Evolutionary conservation across 805 yeast species (phyloP), one percentile per base, ranked within the genome.

Genomic region (Pichia nanzhaoensis): DNA sequence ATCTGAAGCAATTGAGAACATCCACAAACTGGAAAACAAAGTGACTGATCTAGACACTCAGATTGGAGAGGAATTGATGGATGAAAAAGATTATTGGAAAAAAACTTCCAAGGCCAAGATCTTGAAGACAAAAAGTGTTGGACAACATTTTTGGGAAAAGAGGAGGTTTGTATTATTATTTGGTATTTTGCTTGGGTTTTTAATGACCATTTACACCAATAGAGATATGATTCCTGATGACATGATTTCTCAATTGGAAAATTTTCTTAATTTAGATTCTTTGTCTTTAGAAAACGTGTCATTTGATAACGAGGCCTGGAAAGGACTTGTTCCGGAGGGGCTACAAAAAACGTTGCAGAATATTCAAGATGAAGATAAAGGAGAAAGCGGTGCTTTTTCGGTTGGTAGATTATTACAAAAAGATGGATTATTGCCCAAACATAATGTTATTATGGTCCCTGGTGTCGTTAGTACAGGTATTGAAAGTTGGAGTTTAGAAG

Each of bases 391-490:
- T 49, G 80, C 90, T 40, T 93, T 93, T 67, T 87, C 93, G 0
- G 95, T 89, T 16, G 99, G 99, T 1, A 76, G 73, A 53, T 66
- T 74, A 37, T 65, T 91, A 71, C 66, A 66, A 32, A 58, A 63
- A 10, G 76, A 75, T 20, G 69, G 74, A 27, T 65, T 78, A 24
- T 59, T 69, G 0, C 72, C 80, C 1, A 77, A 84, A 51, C 74
- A 78, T 63, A 95, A 95, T 6, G 95, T 93, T 13, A 76, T 93
- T 3, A 75, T 93, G 81, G 87, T 93, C 17, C 99, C 99, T 0
- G 99, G 99, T 3, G 97, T 91, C 13, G 86, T 87, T 44, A 85
- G 96, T 27, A 90, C 98, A 0, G 97, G 97, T 4, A 71, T 93
- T 32, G 99, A 93, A 63, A 81, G 89, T 40, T 93, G 99, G 99